Evolutionary conservation across 169 alveolate species (phyloP), one percentile per base, ranked within the genome.

Genomic region (Amoebophrya sp.): DNA sequence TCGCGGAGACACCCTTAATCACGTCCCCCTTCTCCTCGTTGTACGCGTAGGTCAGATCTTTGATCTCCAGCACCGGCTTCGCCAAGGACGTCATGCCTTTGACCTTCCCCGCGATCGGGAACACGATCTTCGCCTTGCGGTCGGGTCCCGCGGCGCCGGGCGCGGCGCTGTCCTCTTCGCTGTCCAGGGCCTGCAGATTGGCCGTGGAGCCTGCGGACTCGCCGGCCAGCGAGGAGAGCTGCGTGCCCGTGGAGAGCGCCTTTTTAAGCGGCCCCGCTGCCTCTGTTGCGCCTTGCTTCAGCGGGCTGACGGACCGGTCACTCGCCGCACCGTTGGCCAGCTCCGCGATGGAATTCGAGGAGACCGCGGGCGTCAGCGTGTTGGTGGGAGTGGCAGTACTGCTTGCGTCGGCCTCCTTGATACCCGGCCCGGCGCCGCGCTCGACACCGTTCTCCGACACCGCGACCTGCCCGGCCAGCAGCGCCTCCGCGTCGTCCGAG

Each of bases 381-480:
- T 41, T 41, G 32, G 83, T 1, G 7, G 83, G 83, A 2, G 83
- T 66, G 38, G 83, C 32, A 12, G 54, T 41, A 7, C 54, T 12
- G 12, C 54, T 12, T 41, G 54, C 54, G 29, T 0, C 32, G 1
- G 1, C 83, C 39, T 66, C 83, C 83, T 66, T 66, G 32, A 66
- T 66, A 1, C 83, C 83, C 83, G 83, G 83, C 35, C 83, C 83
- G 83, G 32, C 18, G 83, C 83, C 83, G 35, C 83, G 83, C 83
- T 66, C 83, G 38, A 66, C 83, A 25, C 83, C 83, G 32, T 66
- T 25, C 35, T 66, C 83, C 1, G 32, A 7, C 32, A 66, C 83
- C 35, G 83, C 83, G 35, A 66, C 83, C 83, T 66, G 83, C 1
- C 83, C 83, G 32, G 83, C 83, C 35, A 66, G 35, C 83, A 66